phyloP scores from a whole-genome alignment of 345 rosid species.

The Pugionium cornutum region DNA sequence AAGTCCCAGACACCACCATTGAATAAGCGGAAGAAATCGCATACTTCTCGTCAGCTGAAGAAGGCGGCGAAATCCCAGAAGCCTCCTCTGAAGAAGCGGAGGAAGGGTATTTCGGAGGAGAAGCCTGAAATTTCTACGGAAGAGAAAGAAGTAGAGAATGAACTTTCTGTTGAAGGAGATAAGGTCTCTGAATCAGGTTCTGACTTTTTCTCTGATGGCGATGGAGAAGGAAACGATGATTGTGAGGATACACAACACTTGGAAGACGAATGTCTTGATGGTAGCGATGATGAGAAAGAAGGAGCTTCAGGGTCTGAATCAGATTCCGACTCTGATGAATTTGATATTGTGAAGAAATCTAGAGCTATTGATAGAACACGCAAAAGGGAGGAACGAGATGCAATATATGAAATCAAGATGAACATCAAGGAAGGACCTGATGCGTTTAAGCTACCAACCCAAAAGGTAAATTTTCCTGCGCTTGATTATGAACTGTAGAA shows the following conservation, averaged over 20 bases:
- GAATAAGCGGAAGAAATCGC: conserved; percentile 12
- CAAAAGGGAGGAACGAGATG: conserved; percentile 57
- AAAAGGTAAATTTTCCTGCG: conserved; percentile 51
- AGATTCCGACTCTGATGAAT: conserved; percentile 60
- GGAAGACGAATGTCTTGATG: conserved; percentile 27
- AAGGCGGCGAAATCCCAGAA: conserved; percentile 38
- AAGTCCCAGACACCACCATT: conserved; percentile 42
- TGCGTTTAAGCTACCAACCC: conserved; percentile 82
- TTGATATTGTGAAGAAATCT: conserved; percentile 63
- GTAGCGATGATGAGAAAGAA: conserved; percentile 43
- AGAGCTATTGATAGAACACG: conserved; percentile 60
- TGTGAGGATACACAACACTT: conserved; percentile 5
- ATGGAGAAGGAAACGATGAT: conserved; percentile 4
- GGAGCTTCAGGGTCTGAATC: conserved; percentile 44
- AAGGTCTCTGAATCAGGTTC: conserved; percentile 17
- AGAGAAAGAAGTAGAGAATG: conserved; percentile 47
- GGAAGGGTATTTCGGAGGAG: conserved; percentile 40
- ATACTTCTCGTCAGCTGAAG: conserved; percentile 6
- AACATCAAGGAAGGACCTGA: conserved; percentile 79
- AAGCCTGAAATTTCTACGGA: conserved; percentile 45
- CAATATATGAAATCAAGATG: conserved; percentile 62
- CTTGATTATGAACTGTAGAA: background rate
- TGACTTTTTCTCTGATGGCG: conserved; percentile 31
- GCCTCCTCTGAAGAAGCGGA: conserved; percentile 59
- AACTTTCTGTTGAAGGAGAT: conserved; percentile 38